Conservation (phyloP, 2,329 filamentous ascomycete genomes). For the Lojkania enalia region DNA sequence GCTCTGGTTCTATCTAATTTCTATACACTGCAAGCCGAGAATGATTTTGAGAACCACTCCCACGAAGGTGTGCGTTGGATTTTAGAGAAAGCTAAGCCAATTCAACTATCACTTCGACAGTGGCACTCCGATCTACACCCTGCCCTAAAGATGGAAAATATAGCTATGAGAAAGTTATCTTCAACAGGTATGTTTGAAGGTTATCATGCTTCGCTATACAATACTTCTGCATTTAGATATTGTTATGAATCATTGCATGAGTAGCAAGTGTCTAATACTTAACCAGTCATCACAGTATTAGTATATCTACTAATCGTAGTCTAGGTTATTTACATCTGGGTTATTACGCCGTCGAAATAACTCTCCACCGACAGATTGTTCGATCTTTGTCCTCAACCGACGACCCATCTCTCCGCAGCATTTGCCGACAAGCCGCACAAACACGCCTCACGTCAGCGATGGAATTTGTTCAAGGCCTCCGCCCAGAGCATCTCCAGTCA, state of each 20-base stretch:
- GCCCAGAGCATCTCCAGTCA: conserved; percentile 50
- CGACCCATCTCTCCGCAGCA: conserved; percentile 37
- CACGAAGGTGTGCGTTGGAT: conserved; percentile 54
- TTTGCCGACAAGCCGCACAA: conserved; percentile 49
- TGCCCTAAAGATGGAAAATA: conserved; percentile 54
- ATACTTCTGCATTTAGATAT: no score
- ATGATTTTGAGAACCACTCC: conserved; percentile 47
- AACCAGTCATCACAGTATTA: neutral
- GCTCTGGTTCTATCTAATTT: conserved; percentile 57
- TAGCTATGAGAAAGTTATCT: conserved; percentile 34
- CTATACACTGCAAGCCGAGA: conserved; percentile 55
- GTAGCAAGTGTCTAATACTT: neutral
- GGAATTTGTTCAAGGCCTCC: conserved; percentile 50
- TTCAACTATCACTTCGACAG: conserved; percentile 56
- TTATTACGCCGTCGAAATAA: conserved; percentile 53
- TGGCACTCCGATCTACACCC: conserved; percentile 56
- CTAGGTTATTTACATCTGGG: conserved; percentile 50
- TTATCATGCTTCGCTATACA: no score
- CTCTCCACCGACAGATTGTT: conserved; percentile 49
- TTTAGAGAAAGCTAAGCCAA: conserved; percentile 57
- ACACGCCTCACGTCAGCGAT: conserved; percentile 50
- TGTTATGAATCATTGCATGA: no score
- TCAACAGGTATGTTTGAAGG: conserved; percentile 29
- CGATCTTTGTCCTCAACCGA: conserved; percentile 34
- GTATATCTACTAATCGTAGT: neutral